Base-by-base conservation (phyloP, 179 eudicot species). In the Dionaea muscipula region DNA sequence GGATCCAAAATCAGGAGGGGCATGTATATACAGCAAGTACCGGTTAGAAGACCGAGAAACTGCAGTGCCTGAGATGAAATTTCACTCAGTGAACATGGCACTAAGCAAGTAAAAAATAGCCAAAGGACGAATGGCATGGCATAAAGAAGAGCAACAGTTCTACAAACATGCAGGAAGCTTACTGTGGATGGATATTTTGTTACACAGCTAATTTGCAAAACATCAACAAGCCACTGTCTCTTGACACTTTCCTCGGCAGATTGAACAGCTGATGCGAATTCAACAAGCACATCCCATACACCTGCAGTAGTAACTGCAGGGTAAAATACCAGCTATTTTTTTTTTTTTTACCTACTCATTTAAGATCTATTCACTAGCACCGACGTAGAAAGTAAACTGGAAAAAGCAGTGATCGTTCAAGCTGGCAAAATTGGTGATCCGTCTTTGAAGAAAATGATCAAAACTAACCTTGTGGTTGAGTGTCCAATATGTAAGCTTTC, bases 171-270 rank as follows among this genome's bases (percentile, higher is more conserved):
- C 24, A 58, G 18, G 35, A n/a, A 49, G 26, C 83, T 26, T 80
- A 91, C 99, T 70, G 89, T 93, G 33, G 85, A 78, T 28, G 99
- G 99, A 71, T 68, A 77, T 46, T 72, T 79, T 39, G 96, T 82
- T 24, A 85, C 76, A 60, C 95, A 88, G 64, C 95, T 77, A 63
- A 93, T 79, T 60, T 88, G 86, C 43, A 84, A 75, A 50, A 73
- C 74, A 64, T 81, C 91, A 50, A 87, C 49, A 51, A 93, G 82
- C 99, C 99, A 93, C 67, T 81, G 95, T 45, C 76, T 79, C 76
- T 75, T 82, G 25, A 69, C 65, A 58, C 75, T 76, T 68, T 71
- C 80, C 55, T 83, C 85, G 18, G 68, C 72, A 63, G 64, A 62
- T 76, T 93, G 94, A 62, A 93, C 61, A 44, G 80, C 78, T 35